Base-by-base conservation (phyloP, 345 rosid species). In the Sisymbrium irio region DNA sequence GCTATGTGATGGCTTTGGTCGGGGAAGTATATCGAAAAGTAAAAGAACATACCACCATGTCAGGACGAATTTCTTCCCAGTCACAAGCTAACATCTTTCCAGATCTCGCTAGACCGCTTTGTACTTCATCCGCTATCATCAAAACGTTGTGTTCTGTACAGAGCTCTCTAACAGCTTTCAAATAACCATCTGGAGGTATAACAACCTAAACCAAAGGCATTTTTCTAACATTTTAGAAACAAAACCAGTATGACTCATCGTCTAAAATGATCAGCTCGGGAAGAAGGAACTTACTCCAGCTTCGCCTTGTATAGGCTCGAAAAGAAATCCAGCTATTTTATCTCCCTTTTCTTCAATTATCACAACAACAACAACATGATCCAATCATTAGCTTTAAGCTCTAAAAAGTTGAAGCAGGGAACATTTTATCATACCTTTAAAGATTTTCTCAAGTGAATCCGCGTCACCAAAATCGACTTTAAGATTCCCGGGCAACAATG, bases 261-360 rank as follows among this genome's bases (percentile, higher is more conserved):
- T 36, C 41, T 55, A 35, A 49, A 51, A 51, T 35, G 10, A 35
- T 35, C 0, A 35, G 10, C 37, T 35, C 37, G 1, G 35, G 12
- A 49, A 49, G 54, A 49, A 11, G 55, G 30, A 49, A 12, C 56
- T 22, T 50, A 95, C 99, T 85, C 99, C 97, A 67, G 99, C 97
- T 80, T 95, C 99, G 54, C 99, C 99, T 88, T 92, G 97, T 80
- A 95, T 90, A 11, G 99, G 97, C 77, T 95, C 99, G 30, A 92
- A 95, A 72, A 95, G 92, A 85, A 91, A 93, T 80, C 92, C 98
- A 0, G 97, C 94, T 42, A 93, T 88, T 55, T 49, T 82, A 50
- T 92, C 86, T 81, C 93, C 97, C 19, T 69, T 78, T 67, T 92
- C 97, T 92, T 85, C 36, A 83, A 17, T 59, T 5, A 65, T 19